Conservation (phyloP, 2,329 filamentous ascomycete species). For the Monilinia polystroma region DNA sequence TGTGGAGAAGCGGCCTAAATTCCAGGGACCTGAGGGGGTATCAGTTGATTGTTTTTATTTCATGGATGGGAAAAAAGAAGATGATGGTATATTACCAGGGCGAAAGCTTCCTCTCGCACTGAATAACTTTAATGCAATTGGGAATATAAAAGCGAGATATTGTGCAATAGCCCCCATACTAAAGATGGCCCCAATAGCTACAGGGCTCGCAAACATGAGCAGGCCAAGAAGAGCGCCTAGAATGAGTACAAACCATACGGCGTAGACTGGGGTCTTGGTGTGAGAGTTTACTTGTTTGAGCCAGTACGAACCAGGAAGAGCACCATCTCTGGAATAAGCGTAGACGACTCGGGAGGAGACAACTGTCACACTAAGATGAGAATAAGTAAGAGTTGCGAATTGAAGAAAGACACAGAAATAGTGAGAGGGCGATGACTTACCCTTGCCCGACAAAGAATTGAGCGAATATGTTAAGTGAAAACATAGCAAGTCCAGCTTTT, state of each 20-base stretch:
- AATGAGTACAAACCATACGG: conserved; percentile 63
- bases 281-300: conserved; percentile 59
- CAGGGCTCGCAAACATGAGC: conserved; percentile 62
- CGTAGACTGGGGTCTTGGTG: conserved; percentile 68
- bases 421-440: conserved; percentile 35
- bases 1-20: conserved; percentile 59
- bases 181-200: conserved; percentile 67
- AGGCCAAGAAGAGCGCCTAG: conserved; percentile 61
- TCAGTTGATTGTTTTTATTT: background rate
- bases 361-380: conserved; percentile 53
- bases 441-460: conserved; percentile 72
- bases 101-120: conserved; percentile 63
- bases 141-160: conserved; percentile 60
- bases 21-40: conserved; percentile 53
- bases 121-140: conserved; percentile 58
- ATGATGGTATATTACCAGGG: conserved; percentile 45
- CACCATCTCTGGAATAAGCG: conserved; percentile 70
- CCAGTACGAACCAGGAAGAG: conserved; percentile 59
- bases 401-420: fast-evolving
- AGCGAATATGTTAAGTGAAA: conserved; percentile 65
- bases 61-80: background rate
- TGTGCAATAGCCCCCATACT: conserved; percentile 67
- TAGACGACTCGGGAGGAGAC: conserved; percentile 65
- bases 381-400: fast-evolving
- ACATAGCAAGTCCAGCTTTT: conserved; percentile 59